Percentiles rank a stretch among this genome's conserved stretches.
These are phyloP conservation scores for Cryphonectria carpinicola DNA, from an alignment of 2,329 filamentous ascomycete species.

Conservation along the genomic window DNA sequence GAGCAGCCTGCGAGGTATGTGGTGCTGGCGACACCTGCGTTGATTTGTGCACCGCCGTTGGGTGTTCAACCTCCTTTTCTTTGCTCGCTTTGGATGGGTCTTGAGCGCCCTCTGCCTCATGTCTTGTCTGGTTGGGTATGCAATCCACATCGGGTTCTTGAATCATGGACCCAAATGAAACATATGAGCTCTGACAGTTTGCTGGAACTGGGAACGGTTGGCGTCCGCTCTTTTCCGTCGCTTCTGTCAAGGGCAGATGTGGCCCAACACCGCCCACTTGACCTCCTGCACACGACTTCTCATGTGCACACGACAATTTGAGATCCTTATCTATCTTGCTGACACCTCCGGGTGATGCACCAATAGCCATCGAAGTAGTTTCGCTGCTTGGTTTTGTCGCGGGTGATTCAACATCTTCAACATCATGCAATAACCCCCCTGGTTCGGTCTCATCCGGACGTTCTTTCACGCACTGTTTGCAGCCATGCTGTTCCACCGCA, in stretches of 20 bases:
- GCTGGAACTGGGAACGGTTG: background rate
- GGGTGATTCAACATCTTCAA: background rate
- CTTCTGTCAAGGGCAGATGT: too few relatives aligned
- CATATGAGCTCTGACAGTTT: slow-evolving; percentile 1
- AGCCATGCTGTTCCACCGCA: background rate
- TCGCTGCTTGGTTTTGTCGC: background rate
- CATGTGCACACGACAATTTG: background rate
- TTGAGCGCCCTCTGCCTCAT: background rate
- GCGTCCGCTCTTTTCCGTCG: background rate
- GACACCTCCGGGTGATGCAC: background rate
- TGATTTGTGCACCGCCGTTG: background rate
- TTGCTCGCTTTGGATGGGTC: background rate
- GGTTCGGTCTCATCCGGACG: background rate
- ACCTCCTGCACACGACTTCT: background rate
- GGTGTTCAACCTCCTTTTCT: background rate
- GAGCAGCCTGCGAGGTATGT: background rate
- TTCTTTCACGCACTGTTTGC: background rate
- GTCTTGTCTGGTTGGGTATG: background rate
- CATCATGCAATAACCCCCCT: background rate
- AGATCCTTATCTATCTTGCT: background rate
- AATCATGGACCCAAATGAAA: slow-evolving; percentile 1
- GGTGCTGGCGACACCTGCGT: background rate
- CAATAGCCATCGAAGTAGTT: background rate
- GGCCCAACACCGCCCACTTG: background rate
- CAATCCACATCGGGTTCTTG: background rate